Percentiles rank a stretch among this genome's conserved stretches.
Evolutionary conservation across 805 yeast genomes (phyloP).

Genomic region (Sungouiozyma intestinalis): DNA sequence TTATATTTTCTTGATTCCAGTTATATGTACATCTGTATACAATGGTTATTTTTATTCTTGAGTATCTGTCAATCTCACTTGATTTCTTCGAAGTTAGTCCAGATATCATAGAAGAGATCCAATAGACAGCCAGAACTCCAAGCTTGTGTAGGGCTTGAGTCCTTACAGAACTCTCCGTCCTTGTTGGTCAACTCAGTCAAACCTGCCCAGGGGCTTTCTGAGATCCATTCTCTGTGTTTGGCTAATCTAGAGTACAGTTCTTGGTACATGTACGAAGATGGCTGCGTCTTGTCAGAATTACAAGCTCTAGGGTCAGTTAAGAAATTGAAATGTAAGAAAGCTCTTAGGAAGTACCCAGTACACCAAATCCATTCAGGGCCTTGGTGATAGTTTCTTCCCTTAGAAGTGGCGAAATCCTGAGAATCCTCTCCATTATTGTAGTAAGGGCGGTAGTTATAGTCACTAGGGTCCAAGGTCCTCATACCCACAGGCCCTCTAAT

Average conservation of each 20-base stretch:
- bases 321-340: conserved; percentile 48
- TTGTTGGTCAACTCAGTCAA: conserved; percentile 85
- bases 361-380: conserved; percentile 99
- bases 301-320: conserved; percentile 29
- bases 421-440: conserved; percentile 73
- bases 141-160: conserved; percentile 93
- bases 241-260: conserved; percentile 49
- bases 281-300: conserved; percentile 23
- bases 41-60: no score
- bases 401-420: conserved; percentile 81
- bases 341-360: conserved; percentile 77
- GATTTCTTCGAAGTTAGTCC: conserved; percentile 18
- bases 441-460: conserved; percentile 84
- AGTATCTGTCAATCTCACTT: no score
- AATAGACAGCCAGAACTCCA: conserved; percentile 87
- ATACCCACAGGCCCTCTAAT: conserved; percentile 87
- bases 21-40: no score
- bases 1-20: no score
- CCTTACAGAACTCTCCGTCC: conserved; percentile 69
- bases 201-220: conserved; percentile 84
- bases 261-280: conserved; percentile 45
- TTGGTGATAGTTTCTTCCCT: conserved; percentile 95
- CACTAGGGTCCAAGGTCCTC: conserved; percentile 87
- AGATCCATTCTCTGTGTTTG: conserved; percentile 61
- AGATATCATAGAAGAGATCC: conserved; percentile 65